Evolutionary conservation across 192 early-diverging fungal genomes (phyloP).

Genomic region (Bifiguratus adelaidae): DNA sequence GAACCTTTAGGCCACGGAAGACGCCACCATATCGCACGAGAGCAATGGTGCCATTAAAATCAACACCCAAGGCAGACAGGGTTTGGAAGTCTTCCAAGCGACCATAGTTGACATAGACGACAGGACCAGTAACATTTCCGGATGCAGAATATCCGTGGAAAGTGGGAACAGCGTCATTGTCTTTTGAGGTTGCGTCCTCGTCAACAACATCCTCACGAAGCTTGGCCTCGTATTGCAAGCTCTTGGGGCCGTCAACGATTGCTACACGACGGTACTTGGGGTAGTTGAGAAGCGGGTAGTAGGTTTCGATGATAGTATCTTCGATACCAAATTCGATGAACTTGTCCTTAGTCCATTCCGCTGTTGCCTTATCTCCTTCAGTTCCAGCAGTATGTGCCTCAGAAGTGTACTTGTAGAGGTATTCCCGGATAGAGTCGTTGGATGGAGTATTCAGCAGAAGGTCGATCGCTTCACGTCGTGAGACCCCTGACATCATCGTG

Average conservation of each 20-base stretch:
- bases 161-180: constrained; percentile 35
- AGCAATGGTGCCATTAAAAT: constrained; percentile 30
- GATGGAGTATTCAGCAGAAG: constrained; percentile 31
- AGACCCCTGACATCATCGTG: too few species aligned
- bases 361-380: constrained; percentile 24
- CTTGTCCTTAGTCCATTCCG: constrained; percentile 34
- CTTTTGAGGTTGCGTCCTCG: constrained; percentile 34
- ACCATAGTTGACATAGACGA: constrained; percentile 58
- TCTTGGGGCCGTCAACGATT: constrained; percentile 24
- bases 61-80: constrained; percentile 23
- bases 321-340: constrained; percentile 29
- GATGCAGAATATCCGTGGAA: constrained; percentile 50
- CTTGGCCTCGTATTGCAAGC: constrained; percentile 31
- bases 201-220: constrained; percentile 35
- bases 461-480: constrained; percentile 8
- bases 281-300: constrained; percentile 42
- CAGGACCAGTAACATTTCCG: constrained; percentile 44
- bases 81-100: constrained; percentile 34
- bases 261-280: constrained; percentile 34
- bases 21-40: constrained; percentile 43
- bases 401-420: constrained; percentile 40
- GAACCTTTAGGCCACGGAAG: constrained; percentile 41
- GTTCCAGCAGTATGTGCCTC: constrained; percentile 40
- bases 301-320: constrained; percentile 39
- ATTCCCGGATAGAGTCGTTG: constrained; percentile 17